Conservation (phyloP, 2,329 filamentous ascomycete genomes). For the Colletotrichum costaricense region DNA sequence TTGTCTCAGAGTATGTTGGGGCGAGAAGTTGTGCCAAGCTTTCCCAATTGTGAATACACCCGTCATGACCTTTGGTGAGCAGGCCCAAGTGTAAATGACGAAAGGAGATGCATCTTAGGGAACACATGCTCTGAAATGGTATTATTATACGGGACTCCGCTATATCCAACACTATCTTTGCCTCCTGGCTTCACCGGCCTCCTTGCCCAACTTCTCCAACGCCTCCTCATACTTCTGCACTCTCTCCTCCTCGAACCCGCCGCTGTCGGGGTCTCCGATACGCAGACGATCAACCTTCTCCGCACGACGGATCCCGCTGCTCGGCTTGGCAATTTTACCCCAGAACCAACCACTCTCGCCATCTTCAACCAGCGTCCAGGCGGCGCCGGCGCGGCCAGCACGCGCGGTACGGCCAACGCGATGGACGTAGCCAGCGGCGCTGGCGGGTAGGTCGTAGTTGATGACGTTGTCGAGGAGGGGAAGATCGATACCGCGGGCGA, state of each 20-base stretch:
- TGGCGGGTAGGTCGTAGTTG: constrained; percentile 92
- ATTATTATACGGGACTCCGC: background rate
- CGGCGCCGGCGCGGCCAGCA: constrained; percentile 79
- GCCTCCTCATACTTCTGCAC: constrained; percentile 65
- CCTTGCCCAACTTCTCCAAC: constrained; percentile 70
- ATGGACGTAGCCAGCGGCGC: constrained; percentile 87
- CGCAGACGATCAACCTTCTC: constrained; percentile 60
- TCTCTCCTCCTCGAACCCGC: constrained; percentile 59
- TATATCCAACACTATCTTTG: constrained; percentile 21
- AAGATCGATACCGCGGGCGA: constrained; percentile 89
- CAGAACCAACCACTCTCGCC: constrained; percentile 93
- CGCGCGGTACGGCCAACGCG: constrained; percentile 91
- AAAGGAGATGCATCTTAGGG: background rate
- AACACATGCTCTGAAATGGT: background rate
- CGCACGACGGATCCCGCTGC: constrained; percentile 59
- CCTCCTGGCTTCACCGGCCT: constrained; percentile 57
- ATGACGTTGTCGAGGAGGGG: constrained; percentile 83
- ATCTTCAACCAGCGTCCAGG: constrained; percentile 88
- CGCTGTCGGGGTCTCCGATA: constrained; percentile 48
- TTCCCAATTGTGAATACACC: no score
- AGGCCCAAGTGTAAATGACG: no score
- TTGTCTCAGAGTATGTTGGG: background rate
- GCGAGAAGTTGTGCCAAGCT: no score
- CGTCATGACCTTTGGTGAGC: no score
- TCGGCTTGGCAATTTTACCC: constrained; percentile 76